Evolutionary conservation across 2,329 filamentous ascomycete genomes (phyloP).

Genomic region (Coniochaeta sp.): DNA sequence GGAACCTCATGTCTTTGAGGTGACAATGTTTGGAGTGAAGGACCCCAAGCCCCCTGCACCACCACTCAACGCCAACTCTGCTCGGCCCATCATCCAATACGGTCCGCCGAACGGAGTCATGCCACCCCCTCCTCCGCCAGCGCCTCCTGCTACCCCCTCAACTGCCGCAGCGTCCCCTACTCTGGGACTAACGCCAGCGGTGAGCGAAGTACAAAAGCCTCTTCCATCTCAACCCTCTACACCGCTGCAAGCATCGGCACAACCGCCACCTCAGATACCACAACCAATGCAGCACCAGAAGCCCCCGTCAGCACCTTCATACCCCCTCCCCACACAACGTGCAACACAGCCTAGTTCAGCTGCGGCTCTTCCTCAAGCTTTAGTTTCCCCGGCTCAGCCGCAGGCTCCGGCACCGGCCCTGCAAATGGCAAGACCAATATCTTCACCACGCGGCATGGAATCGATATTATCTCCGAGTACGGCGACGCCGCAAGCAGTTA

Average conservation of each 20-base stretch:
- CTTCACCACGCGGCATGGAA: constrained; percentile 21
- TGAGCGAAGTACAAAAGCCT: constrained; percentile 8
- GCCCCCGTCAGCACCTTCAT: constrained; percentile 8
- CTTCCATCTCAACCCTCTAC: constrained; percentile 7
- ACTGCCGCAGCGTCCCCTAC: constrained; percentile 12
- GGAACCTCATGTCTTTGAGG: constrained; percentile 74
- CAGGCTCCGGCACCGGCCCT: background rate
- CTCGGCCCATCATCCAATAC: constrained; percentile 56
- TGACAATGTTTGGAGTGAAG: constrained; percentile 65
- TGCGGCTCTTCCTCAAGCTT: background rate
- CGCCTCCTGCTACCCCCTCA: constrained; percentile 17
- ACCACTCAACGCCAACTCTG: constrained; percentile 19
- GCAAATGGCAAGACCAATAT: constrained; percentile 8
- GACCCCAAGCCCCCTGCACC: constrained; percentile 46
- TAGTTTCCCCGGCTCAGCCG: background rate
- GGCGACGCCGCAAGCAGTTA: constrained; percentile 1
- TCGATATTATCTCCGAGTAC: constrained; percentile 15
- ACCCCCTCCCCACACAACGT: constrained; percentile 4
- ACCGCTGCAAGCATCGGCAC: constrained; percentile 8
- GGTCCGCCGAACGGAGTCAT: constrained; percentile 56
- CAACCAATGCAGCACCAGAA: constrained; percentile 7
- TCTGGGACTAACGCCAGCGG: constrained; percentile 12
- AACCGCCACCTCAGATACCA: constrained; percentile 2
- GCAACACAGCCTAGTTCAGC: constrained; percentile 3
- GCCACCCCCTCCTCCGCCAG: constrained; percentile 41